Conservation (phyloP, 176 grass and related monocot species). For the Leersia perrieri region DNA sequence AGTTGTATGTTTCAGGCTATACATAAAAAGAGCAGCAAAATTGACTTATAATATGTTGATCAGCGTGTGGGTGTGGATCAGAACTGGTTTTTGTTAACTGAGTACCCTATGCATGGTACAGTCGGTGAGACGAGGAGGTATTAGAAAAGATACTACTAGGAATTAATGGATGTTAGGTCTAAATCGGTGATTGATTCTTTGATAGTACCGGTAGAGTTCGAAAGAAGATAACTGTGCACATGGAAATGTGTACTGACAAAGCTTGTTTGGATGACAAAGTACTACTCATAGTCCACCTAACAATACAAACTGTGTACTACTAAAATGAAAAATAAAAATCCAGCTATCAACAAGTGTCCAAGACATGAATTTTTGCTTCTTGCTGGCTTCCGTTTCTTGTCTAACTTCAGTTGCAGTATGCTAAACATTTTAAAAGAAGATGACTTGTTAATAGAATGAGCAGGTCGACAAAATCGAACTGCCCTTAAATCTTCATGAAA, state of each 20-base stretch:
- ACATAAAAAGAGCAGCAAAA: too few relatives aligned
- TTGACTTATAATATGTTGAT: not conserved
- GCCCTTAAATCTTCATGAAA: too few relatives aligned
- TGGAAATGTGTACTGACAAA: not conserved
- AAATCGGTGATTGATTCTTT: not conserved
- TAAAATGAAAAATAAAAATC: too few relatives aligned
- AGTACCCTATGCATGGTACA: not conserved
- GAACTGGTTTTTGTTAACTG: not conserved
- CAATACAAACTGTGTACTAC: too few relatives aligned
- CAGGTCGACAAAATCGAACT: too few relatives aligned
- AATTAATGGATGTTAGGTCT: not conserved
- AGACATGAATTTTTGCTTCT: not conserved
- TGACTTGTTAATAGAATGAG: too few relatives aligned
- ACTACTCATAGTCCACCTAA: not conserved
- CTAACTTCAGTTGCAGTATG: not conserved
- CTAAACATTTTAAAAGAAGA: not conserved
- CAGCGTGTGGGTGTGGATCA: not conserved
- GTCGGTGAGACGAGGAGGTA: not conserved
- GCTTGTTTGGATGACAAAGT: not conserved
- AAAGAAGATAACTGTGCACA: not conserved
- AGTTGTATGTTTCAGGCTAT: too few relatives aligned
- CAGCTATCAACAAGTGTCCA: not conserved
- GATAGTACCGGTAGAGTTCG: not conserved
- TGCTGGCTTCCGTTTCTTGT: not conserved
- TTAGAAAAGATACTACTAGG: not conserved